phyloP scores from a whole-genome alignment of 2,329 filamentous ascomycete genomes.

The Colletotrichum spinosum region DNA sequence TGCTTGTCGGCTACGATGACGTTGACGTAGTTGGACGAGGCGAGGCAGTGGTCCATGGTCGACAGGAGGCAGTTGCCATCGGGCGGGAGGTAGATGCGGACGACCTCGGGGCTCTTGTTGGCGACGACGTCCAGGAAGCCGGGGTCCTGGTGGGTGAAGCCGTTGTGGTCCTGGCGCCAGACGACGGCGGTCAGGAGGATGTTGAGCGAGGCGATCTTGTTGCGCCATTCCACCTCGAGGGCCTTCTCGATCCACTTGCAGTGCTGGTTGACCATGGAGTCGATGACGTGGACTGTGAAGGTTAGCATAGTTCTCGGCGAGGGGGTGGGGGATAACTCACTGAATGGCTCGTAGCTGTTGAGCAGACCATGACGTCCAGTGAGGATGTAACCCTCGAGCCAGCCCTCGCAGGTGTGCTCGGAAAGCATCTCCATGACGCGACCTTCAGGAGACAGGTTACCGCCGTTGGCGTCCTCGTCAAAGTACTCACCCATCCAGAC shows the following conservation, averaged over 20 bases:
- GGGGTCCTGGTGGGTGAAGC: conserved; percentile 85
- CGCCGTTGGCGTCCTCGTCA: conserved; percentile 79
- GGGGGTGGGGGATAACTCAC: not conserved
- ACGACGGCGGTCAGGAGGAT: conserved; percentile 83
- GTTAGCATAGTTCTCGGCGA: not conserved
- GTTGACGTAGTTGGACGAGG: conserved; percentile 82
- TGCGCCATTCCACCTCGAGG: conserved; percentile 82
- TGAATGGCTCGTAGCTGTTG: conserved; percentile 86
- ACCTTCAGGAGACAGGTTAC: conserved; percentile 75
- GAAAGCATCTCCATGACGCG: conserved; percentile 88
- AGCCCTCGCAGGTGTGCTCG: conserved; percentile 83
- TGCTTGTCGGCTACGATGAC: conserved; percentile 85
- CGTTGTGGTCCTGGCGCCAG: conserved; percentile 87
- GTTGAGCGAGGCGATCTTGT: conserved; percentile 79
- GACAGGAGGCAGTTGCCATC: conserved; percentile 84
- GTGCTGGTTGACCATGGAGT: conserved; percentile 85
- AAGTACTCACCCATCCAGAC: conserved; percentile 85
- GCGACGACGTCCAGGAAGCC: conserved; percentile 83
- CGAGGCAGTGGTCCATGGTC: conserved; percentile 80
- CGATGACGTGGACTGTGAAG: conserved; percentile 75
- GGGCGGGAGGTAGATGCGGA: conserved; percentile 83
- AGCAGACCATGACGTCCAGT: conserved; percentile 81
- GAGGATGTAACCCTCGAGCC: conserved; percentile 83
- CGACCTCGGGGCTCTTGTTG: conserved; percentile 84
- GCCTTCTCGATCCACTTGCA: conserved; percentile 90